Evolutionary conservation across 306 rosid species (phyloP), one percentile per base, ranked within the genome.

Genomic region (Vigna hirtella): DNA sequence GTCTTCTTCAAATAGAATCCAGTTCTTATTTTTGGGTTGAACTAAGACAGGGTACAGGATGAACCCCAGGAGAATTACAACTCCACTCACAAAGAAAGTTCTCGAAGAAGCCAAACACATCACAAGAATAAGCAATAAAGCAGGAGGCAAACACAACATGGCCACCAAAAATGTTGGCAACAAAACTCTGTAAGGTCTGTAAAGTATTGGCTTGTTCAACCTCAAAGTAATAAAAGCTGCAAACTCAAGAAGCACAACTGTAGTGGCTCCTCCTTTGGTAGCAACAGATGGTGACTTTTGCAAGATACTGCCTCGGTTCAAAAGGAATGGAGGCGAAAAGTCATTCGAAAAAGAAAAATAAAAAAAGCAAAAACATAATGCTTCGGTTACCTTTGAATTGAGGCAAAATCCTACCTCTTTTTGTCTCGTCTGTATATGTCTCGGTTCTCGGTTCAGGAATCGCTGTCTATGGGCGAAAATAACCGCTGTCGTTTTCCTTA

Each of bases 141-240:
- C 42, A 34, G 97, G 90, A 72, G 97, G 97, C 45, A 94, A 20
- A 61, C 98, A 92, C 66, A 94, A 87, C 93, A 92, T 79, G 7
- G 64, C 66, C 13, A 70, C 95, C 73, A 95, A 91, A 76, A 89
- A 83, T 73, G 97, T 92, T 50, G 75, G 48, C 59, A 94, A 55
- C 1, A 95, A 97, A 71, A 94, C 92, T 83, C 72, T 91, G 81
- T 85, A 94, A n/a, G 98, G 98, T 83, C 97, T 86, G 52, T 83
- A 64, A 38, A 92, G 91, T 70, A 88, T 88, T 61, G 97, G 97
- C 83, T 68, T 86, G 81, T 85, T 88, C 66, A 92, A 28, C 82
- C 98, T 88, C 74, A 92, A 70, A 79, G 74, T 79, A 51, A 94
- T 69, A 71, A 90, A 92, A 81, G 98, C 97, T 47, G 92, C 97